Evolutionary conservation across 495 filamentous ascomycete species (phyloP).

Genomic region (Aspergillus asperescens): DNA sequence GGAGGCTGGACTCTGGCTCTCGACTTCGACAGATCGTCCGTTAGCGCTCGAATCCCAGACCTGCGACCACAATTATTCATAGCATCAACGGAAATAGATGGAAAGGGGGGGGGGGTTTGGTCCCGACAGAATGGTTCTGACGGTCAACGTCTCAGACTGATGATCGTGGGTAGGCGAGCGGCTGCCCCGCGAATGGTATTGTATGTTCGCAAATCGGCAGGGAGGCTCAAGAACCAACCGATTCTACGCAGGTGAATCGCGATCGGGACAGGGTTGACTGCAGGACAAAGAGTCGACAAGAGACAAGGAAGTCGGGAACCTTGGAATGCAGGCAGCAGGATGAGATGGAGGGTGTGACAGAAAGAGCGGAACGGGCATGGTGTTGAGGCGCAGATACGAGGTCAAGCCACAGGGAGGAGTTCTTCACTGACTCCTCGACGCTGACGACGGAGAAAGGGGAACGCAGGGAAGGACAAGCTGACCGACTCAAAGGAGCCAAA

Average conservation of each 20-base stretch:
- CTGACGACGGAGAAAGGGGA: neutral
- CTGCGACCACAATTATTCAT: no score
- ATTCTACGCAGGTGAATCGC: no score
- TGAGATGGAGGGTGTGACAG: neutral
- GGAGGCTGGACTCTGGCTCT: conserved; percentile 1
- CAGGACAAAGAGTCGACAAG: no score
- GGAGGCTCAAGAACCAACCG: conserved; percentile 1
- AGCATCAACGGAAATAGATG: conserved; percentile 7
- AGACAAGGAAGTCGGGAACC: no score
- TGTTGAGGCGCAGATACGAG: conserved; percentile 6
- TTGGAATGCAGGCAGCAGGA: neutral
- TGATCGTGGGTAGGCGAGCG: conserved; percentile 1
- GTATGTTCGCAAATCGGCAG: neutral
- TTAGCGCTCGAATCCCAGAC: no score
- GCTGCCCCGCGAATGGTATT: conserved; percentile 7
- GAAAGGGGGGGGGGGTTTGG: no score
- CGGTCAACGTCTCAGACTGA: conserved; percentile 10
- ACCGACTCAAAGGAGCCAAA: conserved; percentile 7
- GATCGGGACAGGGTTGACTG: no score
- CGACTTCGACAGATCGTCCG: no score
- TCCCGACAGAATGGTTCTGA: conserved; percentile 14
- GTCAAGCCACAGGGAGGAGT: conserved; percentile 2
- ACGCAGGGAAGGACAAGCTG: neutral
- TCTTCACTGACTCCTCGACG: conserved; percentile 2
- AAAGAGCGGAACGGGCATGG: neutral